These are phyloP conservation scores for Candida mattraensis DNA, from an alignment of 805 yeast genomes.

Conservation along the genomic window DNA sequence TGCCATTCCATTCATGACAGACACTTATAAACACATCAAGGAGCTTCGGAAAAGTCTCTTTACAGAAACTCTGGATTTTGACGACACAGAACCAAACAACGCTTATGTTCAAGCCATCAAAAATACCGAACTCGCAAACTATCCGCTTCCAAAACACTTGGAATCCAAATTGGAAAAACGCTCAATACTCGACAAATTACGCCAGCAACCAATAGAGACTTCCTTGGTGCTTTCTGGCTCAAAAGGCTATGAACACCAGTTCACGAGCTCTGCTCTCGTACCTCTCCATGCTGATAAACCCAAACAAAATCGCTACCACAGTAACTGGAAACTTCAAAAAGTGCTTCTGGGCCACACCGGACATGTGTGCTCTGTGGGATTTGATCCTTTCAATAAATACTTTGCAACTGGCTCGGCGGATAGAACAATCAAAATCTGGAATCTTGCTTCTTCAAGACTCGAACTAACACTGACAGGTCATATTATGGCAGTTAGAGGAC, in stretches of 20 bases:
- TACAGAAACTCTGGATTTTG: not conserved
- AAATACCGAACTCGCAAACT: conserved; percentile 1
- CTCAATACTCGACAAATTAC: conserved; percentile 7
- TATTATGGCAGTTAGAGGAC: conserved; percentile 80
- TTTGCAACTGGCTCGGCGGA: conserved; percentile 92
- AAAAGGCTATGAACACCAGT: conserved; percentile 24
- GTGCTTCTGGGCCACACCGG: conserved; percentile 90
- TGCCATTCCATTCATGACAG: too few species aligned
- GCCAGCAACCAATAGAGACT: conserved; percentile 2
- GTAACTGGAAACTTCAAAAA: conserved; percentile 69
- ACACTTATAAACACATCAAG: conserved; percentile 6
- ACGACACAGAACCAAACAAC: conserved; percentile 2
- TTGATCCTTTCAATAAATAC: conserved; percentile 88
- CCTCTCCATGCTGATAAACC: conserved; percentile 16
- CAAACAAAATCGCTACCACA: conserved; percentile 43
- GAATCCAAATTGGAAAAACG: conserved; percentile 6
- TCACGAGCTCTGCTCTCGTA: conserved; percentile 21
- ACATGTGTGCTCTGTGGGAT: conserved; percentile 80
- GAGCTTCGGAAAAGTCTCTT: conserved; percentile 2
- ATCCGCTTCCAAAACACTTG: conserved; percentile 4
- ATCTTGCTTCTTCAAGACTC: conserved; percentile 66
- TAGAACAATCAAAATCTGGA: conserved; percentile 89
- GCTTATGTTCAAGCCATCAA: conserved; percentile 3
- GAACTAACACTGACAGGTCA: conserved; percentile 86
- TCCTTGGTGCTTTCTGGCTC: conserved; percentile 3